Evolutionary conservation across 805 yeast species (phyloP), one percentile per base, ranked within the genome.

Genomic region (Maudiozyma turicensis): DNA sequence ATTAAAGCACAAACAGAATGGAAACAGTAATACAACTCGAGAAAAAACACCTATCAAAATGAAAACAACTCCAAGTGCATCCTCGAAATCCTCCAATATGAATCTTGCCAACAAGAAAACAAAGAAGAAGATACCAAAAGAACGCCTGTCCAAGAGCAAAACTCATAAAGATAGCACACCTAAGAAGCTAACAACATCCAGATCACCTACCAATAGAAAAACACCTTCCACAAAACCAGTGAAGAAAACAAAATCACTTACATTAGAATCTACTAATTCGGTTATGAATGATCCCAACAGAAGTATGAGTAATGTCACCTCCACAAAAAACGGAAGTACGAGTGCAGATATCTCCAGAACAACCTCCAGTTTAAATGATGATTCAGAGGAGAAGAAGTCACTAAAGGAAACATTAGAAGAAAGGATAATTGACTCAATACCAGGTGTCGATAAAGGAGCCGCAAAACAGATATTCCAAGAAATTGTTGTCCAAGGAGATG

Each of bases 401-500:
- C 14, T 40, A 13, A 47, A 47, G 34, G 50, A 52, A 6, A 43
- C 31, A n/a, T 15, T 44, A 8, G 50, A 45, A 40, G 61, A 59
- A 20, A 58, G 63, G 38, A 60, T 67, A 8, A 62, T 72, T 57
- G 62, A 65, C 8, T 56, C 63, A 7, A 51, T 71, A 6, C 68
- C 64, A 37, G 96, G 96, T 2, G 85, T 91, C 9, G 98, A 91
- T 65, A 80, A 77, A 48, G 58, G 59, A 4, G 83, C 95, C 0
- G 95, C 95, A 9, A 77, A 78, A 53, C 96, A 87, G 62, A 90
- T 91, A 46, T 69, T 91, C 49, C 85, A 84, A 54, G 96, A 91
- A 60, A 87, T 91, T 50, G 84, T 91, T 29, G 84, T 89, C 5
- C 82, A 81, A 48, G 96, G 96, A 11, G 96, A 90, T 61, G 86